Conservation (phyloP, 2,329 filamentous ascomycete genomes). For the Boeremia exigua region DNA sequence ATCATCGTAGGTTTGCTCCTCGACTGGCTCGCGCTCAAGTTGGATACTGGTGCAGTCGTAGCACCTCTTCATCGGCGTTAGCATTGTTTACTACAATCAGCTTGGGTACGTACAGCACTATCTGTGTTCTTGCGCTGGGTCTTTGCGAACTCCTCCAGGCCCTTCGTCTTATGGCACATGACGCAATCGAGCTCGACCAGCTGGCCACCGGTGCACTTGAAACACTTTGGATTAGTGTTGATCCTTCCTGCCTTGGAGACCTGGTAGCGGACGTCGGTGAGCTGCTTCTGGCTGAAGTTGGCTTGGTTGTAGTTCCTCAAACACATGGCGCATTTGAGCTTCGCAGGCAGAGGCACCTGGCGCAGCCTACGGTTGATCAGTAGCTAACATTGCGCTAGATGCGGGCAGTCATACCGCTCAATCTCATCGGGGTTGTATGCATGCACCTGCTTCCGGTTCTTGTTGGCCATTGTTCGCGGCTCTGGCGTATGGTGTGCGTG, state of each 20-base stretch:
- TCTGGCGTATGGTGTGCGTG: neutral
- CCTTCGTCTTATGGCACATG: slow-evolving; percentile 55
- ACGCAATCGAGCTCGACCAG: slow-evolving; percentile 57
- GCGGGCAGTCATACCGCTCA: slow-evolving; percentile 10
- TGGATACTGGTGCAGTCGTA: slow-evolving; percentile 39
- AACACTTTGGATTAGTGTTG: slow-evolving; percentile 49
- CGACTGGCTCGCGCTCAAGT: slow-evolving; percentile 28
- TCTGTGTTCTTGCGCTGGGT: slow-evolving; percentile 55
- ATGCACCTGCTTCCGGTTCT: slow-evolving; percentile 5
- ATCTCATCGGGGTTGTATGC: slow-evolving; percentile 23
- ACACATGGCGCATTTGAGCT: slow-evolving; percentile 57
- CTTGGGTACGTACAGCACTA: slow-evolving; percentile 49
- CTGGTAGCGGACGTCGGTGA: slow-evolving; percentile 41
- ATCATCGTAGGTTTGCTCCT: slow-evolving; percentile 42
- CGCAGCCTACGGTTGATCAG: slow-evolving; percentile 22
- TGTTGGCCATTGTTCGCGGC: neutral
- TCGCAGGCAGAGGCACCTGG: slow-evolving; percentile 28
- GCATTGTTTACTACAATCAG: neutral
- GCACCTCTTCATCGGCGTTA: slow-evolving; percentile 37
- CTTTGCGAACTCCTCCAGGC: slow-evolving; percentile 58
- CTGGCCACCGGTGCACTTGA: slow-evolving; percentile 52
- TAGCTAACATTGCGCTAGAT: neutral
- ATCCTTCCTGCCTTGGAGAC: slow-evolving; percentile 21
- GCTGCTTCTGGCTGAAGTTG: slow-evolving; percentile 57
- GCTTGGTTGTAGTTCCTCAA: slow-evolving; percentile 46